Evolutionary conservation across 1,139 yeast genomes (phyloP).

Genomic region (Yamadazyma conglobata): DNA sequence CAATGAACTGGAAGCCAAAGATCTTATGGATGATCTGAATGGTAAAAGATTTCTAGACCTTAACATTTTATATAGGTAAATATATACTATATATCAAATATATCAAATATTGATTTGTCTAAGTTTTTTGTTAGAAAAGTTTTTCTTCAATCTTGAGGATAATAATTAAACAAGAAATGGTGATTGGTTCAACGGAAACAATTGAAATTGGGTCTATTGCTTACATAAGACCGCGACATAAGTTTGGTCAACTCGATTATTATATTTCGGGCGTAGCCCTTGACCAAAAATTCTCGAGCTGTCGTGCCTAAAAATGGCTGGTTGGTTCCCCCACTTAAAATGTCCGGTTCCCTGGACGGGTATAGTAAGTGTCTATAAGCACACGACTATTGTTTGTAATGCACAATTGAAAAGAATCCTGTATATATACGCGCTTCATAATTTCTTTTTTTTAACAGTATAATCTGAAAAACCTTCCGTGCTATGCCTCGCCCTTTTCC

Average conservation of each 20-base stretch:
- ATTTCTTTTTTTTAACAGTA: too few species aligned
- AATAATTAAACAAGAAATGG: constrained; percentile 12
- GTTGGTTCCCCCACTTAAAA: too few species aligned
- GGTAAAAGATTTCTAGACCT: constrained; percentile 11
- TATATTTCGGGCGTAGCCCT: neutral
- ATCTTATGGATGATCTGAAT: constrained; percentile 8
- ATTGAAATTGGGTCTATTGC: constrained; percentile 1
- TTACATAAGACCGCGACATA: constrained; percentile 1
- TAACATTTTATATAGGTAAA: constrained; percentile 12
- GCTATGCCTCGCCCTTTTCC: too few species aligned
- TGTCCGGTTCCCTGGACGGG: too few species aligned
- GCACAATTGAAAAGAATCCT: too few species aligned
- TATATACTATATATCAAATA: too few species aligned
- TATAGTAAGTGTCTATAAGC: too few species aligned
- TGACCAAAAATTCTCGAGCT: constrained; percentile 1
- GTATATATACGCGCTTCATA: too few species aligned
- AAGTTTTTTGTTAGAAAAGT: constrained; percentile 6
- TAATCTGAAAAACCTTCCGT: too few species aligned
- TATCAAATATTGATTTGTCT: too few species aligned
- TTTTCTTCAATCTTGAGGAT: constrained; percentile 8
- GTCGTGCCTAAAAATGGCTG: too few species aligned
- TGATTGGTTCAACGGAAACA: constrained; percentile 12
- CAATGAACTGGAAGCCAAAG: constrained; percentile 7
- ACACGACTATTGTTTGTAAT: too few species aligned
- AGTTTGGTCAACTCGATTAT: neutral